Evolutionary conservation across 257 asterid genomes (phyloP), one percentile per base, ranked within the genome.

Genomic region (Gentiana dahurica): DNA sequence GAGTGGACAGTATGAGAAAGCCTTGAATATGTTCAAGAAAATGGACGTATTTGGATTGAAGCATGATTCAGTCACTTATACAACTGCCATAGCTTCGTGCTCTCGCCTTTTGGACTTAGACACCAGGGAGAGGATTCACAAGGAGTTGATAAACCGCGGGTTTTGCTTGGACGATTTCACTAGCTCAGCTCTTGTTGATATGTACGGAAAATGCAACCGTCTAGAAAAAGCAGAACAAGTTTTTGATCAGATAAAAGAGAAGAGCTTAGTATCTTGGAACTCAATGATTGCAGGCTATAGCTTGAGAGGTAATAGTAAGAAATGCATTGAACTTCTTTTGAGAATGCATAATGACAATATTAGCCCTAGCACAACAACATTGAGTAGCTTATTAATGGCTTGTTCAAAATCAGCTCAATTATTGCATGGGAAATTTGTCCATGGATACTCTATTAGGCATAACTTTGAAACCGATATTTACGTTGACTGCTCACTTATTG

Each of bases 131-230:
- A 65, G 43, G 50, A 84, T 84, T 55, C 88, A 87, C 60, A 77
- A 71, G 36, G 81, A 84, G 15, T 70, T 84, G 55, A 57, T 61
- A 36, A 67, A 69, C 33, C 34, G 71, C 24, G 79, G 75, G 59
- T 65, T 79, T 49, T 68, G 36, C 3, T 64, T 68, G 68, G 96
- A 87, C 70, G 71, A 61, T 51, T 84, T 79, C 65, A 72, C 82
- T 67, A 67, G 76, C 64, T 62, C 90, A 55, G 79, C 95, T 51
- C 95, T 87, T 59, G 81, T 87, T 53, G 93, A 82, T 78, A 75
- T 84, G 95, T 87, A 82, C 58, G 96, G 95, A 43, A 87, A 78
- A 78, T 82, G 87, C 66, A 95, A 93, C 48, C 60, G 68, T 64
- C 57, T 75, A 46, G 83, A 72, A 49, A 80, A 49, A 76, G 96